These are phyloP conservation scores for Raffaelea albimanens DNA, from an alignment of 2,329 filamentous ascomycete species.

Conservation along the genomic window DNA sequence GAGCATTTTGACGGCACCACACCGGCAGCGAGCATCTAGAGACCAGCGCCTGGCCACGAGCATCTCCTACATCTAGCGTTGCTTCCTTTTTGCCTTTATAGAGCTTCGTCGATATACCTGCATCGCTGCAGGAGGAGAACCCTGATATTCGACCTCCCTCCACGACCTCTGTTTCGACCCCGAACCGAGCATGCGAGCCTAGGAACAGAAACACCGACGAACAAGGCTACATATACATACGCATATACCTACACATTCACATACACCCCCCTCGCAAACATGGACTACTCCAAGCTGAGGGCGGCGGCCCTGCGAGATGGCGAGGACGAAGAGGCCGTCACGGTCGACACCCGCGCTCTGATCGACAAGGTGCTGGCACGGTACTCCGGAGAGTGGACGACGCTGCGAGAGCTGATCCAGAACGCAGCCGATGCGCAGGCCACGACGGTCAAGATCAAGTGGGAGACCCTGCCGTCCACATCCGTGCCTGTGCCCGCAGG, in stretches of 20 bases:
- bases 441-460: constrained; percentile 78
- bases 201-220: too few species aligned
- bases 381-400: constrained; percentile 93
- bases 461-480: constrained; percentile 81
- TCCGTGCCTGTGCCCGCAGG: constrained; percentile 60
- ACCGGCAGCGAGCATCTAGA: too few species aligned
- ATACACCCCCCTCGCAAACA: constrained; percentile 23
- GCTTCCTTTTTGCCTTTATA: too few species aligned
- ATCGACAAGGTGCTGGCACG: constrained; percentile 96
- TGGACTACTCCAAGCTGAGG: constrained; percentile 69
- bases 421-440: constrained; percentile 97
- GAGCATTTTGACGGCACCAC: too few species aligned
- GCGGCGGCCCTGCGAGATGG: constrained; percentile 79
- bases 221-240: background rate
- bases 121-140: too few species aligned
- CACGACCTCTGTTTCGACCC: too few species aligned
- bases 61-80: too few species aligned
- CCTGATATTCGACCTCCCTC: too few species aligned
- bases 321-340: constrained; percentile 92
- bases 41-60: too few species aligned
- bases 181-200: too few species aligned
- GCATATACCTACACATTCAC: background rate
- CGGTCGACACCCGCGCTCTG: constrained; percentile 89
- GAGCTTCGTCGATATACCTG: background rate
- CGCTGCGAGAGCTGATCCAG: constrained; percentile 85